Evolutionary conservation across 2,329 filamentous ascomycete species (phyloP).

Genomic region (Ophiostoma piceae): DNA sequence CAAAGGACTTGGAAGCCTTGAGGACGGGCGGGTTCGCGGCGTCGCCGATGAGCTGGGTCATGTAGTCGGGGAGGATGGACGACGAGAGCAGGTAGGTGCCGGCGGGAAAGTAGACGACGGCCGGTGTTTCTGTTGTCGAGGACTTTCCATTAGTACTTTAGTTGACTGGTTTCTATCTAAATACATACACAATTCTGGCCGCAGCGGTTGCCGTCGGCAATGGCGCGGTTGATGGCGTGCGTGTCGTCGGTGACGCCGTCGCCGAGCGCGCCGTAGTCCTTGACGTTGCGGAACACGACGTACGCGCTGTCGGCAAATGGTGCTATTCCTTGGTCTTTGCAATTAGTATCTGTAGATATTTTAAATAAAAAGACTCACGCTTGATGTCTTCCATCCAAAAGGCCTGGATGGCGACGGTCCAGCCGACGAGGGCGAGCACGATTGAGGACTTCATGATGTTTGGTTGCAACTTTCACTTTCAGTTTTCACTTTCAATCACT

Average conservation of each 20-base stretch:
- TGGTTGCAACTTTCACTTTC: background rate
- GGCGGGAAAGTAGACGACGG: slow-evolving; percentile 28
- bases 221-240: slow-evolving; percentile 60
- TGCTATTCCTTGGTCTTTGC: slow-evolving; percentile 38
- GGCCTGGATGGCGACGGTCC: slow-evolving; percentile 11
- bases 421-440: slow-evolving; percentile 4
- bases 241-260: slow-evolving; percentile 67
- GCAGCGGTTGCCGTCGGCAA: slow-evolving; percentile 40
- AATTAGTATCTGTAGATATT: background rate
- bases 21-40: slow-evolving; percentile 24
- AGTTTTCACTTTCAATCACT: no score
- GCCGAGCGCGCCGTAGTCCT: slow-evolving; percentile 43
- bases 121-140: slow-evolving; percentile 22
- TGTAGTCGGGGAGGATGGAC: slow-evolving; percentile 26
- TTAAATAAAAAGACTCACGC: slow-evolving; percentile 25
- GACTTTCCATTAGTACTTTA: background rate
- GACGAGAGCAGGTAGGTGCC: slow-evolving; percentile 26
- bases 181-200: slow-evolving; percentile 23
- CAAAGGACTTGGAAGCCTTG: slow-evolving; percentile 19
- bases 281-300: slow-evolving; percentile 45
- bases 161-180: no score
- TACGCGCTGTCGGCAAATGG: slow-evolving; percentile 39
- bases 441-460: background rate
- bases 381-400: slow-evolving; percentile 44
- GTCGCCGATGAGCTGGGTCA: slow-evolving; percentile 27